Conservation (phyloP, 768 basidiomycete genomes). For the Lactarius quietus region DNA sequence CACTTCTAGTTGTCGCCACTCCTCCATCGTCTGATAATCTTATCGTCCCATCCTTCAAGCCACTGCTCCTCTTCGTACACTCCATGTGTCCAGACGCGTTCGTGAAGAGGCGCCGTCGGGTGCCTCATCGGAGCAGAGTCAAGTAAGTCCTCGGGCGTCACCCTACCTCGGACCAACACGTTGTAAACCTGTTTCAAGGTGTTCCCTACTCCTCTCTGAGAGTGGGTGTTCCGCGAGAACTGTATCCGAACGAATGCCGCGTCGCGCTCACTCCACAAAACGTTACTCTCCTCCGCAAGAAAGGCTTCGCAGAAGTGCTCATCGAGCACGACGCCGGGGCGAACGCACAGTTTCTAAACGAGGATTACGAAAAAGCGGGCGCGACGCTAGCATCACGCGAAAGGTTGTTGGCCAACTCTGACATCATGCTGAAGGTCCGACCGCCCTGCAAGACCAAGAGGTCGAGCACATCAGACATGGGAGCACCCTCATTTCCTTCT, state of each 20-base stretch:
- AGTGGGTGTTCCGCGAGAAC: conserved; percentile 75
- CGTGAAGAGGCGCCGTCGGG: conserved; percentile 3
- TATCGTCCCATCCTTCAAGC: conserved; percentile 1
- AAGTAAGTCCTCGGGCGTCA: conserved; percentile 10
- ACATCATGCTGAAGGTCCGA: conserved; percentile 85
- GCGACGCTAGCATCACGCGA: conserved; percentile 72
- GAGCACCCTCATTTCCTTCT: conserved; percentile 77
- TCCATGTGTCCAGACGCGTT: conserved; percentile 16
- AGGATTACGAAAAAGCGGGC: conserved; percentile 74
- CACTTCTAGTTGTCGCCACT: neutral
- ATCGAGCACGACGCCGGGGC: conserved; percentile 70
- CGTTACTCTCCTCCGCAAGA: conserved; percentile 69
- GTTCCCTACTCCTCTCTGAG: conserved; percentile 67
- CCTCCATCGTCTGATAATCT: neutral
- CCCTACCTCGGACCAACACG: neutral
- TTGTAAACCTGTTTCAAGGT: conserved; percentile 33
- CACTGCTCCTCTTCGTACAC: conserved; percentile 3
- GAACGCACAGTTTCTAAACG: conserved; percentile 76
- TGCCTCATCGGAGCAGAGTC: conserved; percentile 15
- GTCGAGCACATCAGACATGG: conserved; percentile 60
- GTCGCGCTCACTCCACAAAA: conserved; percentile 83
- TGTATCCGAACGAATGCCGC: conserved; percentile 72
- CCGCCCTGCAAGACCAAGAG: conserved; percentile 68
- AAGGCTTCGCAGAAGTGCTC: conserved; percentile 71
- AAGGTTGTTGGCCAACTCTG: conserved; percentile 61